These are phyloP conservation scores for Prillingera fragicola DNA, from an alignment of 1,284 basidiomycete genomes.

Conservation along the genomic window DNA sequence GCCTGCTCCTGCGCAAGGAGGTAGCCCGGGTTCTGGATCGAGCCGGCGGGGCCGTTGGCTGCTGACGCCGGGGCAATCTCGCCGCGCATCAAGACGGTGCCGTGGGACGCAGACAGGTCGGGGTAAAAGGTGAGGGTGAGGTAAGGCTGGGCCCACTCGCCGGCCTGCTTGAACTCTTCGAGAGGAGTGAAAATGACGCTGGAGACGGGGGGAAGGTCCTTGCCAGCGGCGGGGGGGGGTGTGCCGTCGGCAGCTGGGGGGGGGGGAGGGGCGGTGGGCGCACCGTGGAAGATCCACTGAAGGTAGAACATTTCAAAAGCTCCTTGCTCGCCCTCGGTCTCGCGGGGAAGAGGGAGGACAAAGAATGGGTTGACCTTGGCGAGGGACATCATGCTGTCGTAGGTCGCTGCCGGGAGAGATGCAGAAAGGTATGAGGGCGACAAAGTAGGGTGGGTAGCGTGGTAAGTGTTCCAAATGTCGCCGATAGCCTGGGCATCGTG, in stretches of 20 bases:
- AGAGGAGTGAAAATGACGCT: slow-evolving; percentile 86
- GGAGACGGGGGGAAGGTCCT: slow-evolving; percentile 37
- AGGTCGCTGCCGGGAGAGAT: slow-evolving; percentile 64
- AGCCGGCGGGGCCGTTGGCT: slow-evolving; percentile 27
- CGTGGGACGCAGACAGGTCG: slow-evolving; percentile 74
- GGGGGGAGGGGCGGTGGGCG: slow-evolving; percentile 51
- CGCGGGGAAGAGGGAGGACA: slow-evolving; percentile 65
- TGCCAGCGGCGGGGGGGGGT: slow-evolving; percentile 8
- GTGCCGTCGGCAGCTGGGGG: slow-evolving; percentile 12
- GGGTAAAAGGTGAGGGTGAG: slow-evolving; percentile 89
- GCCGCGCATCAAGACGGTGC: slow-evolving; percentile 79
- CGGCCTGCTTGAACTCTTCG: slow-evolving; percentile 85
- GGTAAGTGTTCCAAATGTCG: slow-evolving; percentile 83
- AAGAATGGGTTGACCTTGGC: slow-evolving; percentile 68
- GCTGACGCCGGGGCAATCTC: slow-evolving; percentile 67
- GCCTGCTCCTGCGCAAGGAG: slow-evolving; percentile 72
- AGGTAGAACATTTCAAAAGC: slow-evolving; percentile 82
- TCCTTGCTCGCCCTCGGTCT: slow-evolving; percentile 39
- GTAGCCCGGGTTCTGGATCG: slow-evolving; percentile 48
- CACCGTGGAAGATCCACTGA: slow-evolving; percentile 73
- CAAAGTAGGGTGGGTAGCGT: slow-evolving; percentile 67
- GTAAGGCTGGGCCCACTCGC: slow-evolving; percentile 83
- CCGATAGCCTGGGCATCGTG: slow-evolving; percentile 69
- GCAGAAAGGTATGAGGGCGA: slow-evolving; percentile 79
- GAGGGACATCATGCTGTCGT: slow-evolving; percentile 61